Conservation (phyloP, 768 basidiomycete genomes). For the Wakefieldia striispora region DNA sequence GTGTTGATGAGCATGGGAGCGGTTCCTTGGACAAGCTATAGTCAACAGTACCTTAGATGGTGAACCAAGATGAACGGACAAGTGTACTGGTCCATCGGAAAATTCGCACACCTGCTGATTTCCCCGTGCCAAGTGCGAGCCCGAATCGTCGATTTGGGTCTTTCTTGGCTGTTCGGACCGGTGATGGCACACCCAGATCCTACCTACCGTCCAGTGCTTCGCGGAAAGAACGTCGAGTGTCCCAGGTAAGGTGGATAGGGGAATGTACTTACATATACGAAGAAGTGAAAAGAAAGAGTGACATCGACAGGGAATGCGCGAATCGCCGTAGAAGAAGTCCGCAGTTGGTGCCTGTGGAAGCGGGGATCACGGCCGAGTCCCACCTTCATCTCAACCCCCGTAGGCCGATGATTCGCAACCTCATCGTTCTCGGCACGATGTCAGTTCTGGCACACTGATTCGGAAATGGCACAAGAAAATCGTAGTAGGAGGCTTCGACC, state of each 20-base stretch:
- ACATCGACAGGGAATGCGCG: conserved; percentile 1
- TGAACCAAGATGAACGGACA: no score
- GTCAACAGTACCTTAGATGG: no score
- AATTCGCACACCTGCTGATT: not conserved
- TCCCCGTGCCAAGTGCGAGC: not conserved
- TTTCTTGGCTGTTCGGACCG: conserved; percentile 8
- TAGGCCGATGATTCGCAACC: conserved; percentile 3
- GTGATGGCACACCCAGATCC: not conserved
- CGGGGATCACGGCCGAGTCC: conserved; percentile 3
- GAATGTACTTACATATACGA: no score
- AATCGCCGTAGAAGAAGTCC: conserved; percentile 1
- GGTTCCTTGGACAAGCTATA: not conserved
- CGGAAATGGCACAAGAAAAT: not conserved
- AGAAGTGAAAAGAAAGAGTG: no score
- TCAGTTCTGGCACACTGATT: not conserved
- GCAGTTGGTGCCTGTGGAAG: not conserved
- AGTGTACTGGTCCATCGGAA: not conserved
- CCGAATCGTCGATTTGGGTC: conserved; percentile 1
- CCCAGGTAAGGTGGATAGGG: no score
- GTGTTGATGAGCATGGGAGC: not conserved
- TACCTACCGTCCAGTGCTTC: not conserved
- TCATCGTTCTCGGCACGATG: not conserved
- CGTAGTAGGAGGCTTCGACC: no score
- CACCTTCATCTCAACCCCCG: conserved; percentile 3
- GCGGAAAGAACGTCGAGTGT: no score